Evolutionary conservation across 306 rosid species (phyloP), one percentile per base, ranked within the genome.

Genomic region (Dicorynia guianensis): DNA sequence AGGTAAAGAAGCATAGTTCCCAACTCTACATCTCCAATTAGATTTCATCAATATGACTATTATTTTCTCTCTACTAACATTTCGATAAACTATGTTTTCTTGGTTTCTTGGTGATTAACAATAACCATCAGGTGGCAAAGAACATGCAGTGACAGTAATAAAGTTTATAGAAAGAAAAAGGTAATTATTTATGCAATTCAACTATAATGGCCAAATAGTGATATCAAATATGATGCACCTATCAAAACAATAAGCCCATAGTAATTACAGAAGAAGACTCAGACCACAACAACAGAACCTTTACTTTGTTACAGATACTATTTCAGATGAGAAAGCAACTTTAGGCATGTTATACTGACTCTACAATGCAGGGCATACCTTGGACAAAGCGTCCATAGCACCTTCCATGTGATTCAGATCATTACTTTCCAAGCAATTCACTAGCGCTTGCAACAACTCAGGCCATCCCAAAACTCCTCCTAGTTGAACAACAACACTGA

Each of bases 321-420:
- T 48, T 72, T 48, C 15, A 43, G 13, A 25, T 30, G 3, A 30
- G 35, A 52, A 33, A 53, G 25, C 4, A 53, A 65, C 11, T 12
- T 18, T 4, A 54, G 8, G 18, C 44, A 20, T 5, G 54, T 4
- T 42, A 5, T 50, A 44, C 46, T 11, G 48, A 62, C 59, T 50
- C 65, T 19, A 63, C 65, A 63, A 52, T 15, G 60, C 30, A 47
- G 53, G 61, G 47, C 78, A 63, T 79, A 96, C 99, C 98, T 96
- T 96, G 74, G 98, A 96, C 65, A 96, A 87, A 12, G 98, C 93
- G 77, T 96, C 99, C 99, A 96, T 96, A 55, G 98, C 99, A 63
- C 99, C 99, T 89, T 96, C 99, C 99, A 96, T 90, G 83, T 90
- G 99, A 84, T 82, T 92, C 53, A 88, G 72, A 78, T 96, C 97